These are phyloP conservation scores for Clarkia xantiana DNA, from an alignment of 345 rosid species.

Conservation along the genomic window DNA sequence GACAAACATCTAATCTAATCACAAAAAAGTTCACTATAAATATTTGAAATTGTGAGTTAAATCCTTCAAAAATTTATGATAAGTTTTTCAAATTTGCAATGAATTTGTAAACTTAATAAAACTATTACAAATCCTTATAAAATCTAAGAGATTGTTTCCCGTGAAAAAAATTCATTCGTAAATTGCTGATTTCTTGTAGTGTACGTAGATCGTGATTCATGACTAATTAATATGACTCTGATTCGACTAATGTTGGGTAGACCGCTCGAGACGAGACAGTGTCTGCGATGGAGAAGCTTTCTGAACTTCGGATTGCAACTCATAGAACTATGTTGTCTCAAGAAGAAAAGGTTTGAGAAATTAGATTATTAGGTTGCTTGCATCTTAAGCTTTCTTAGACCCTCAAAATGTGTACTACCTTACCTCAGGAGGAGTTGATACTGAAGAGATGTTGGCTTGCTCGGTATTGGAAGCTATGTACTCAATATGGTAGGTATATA, in stretches of 20 bases:
- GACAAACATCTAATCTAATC: too few relatives aligned
- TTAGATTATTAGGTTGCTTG: too few relatives aligned
- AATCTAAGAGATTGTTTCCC: too few relatives aligned
- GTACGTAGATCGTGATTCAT: too few relatives aligned
- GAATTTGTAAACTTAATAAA: conserved; percentile 4
- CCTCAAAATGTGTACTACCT: neutral
- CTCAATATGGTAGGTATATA: conserved; percentile 72
- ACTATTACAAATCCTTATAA: conserved; percentile 4
- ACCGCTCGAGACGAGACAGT: conserved; percentile 55
- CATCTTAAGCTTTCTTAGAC: too few relatives aligned
- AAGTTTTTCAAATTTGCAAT: too few relatives aligned
- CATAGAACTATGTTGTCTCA: conserved; percentile 63
- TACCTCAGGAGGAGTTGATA: conserved; percentile 81
- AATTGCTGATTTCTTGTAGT: too few relatives aligned
- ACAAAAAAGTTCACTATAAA: too few relatives aligned
- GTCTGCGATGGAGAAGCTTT: conserved; percentile 52
- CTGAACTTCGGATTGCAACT: conserved; percentile 49
- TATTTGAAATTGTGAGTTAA: too few relatives aligned
- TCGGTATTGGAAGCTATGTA: conserved; percentile 83
- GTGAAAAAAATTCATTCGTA: too few relatives aligned
- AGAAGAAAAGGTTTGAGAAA: conserved; percentile 71
- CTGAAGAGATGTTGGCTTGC: conserved; percentile 99
- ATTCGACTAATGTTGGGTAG: conserved; percentile 20
- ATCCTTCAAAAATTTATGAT: too few relatives aligned
- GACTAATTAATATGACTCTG: too few relatives aligned